phyloP scores from a whole-genome alignment of 345 rosid genomes.

The Gossypium bickii region DNA sequence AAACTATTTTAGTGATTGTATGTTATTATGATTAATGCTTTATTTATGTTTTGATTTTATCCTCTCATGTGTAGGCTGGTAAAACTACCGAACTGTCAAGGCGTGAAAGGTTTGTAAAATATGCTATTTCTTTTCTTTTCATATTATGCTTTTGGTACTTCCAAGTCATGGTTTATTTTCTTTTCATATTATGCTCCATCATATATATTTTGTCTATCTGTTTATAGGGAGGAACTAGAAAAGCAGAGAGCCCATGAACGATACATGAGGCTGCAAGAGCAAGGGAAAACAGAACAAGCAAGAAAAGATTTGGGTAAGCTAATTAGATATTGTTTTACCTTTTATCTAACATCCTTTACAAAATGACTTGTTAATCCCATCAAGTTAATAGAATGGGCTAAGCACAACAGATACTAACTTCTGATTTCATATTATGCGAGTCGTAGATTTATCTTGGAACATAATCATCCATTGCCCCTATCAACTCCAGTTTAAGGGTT shows the following conservation, averaged over 20 bases:
- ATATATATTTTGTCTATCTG: not conserved
- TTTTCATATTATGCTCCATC: not conserved
- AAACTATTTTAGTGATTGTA: not conserved
- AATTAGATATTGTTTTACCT: not conserved
- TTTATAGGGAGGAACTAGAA: constrained; percentile 64
- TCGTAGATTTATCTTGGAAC: not conserved
- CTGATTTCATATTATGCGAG: not conserved
- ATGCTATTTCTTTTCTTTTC: not conserved
- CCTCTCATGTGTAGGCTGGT: constrained; percentile 28
- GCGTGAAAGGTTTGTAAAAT: constrained; percentile 60
- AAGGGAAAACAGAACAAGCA: constrained; percentile 70
- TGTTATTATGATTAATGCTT: not conserved
- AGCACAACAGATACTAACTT: not conserved
- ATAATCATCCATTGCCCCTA: not conserved
- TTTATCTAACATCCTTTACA: not conserved
- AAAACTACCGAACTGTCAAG: constrained; percentile 67
- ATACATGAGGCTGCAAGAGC: constrained; percentile 73
- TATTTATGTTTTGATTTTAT: not conserved
- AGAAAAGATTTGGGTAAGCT: constrained; percentile 56
- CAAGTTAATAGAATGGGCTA: not conserved
- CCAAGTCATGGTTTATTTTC: not conserved
- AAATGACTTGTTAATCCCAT: not conserved
- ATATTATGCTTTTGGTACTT: not conserved
- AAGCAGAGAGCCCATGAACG: constrained; percentile 71
- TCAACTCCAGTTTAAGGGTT: not conserved